phyloP scores from a whole-genome alignment of 1,284 basidiomycete genomes.

The Cystobasidium sp. region DNA sequence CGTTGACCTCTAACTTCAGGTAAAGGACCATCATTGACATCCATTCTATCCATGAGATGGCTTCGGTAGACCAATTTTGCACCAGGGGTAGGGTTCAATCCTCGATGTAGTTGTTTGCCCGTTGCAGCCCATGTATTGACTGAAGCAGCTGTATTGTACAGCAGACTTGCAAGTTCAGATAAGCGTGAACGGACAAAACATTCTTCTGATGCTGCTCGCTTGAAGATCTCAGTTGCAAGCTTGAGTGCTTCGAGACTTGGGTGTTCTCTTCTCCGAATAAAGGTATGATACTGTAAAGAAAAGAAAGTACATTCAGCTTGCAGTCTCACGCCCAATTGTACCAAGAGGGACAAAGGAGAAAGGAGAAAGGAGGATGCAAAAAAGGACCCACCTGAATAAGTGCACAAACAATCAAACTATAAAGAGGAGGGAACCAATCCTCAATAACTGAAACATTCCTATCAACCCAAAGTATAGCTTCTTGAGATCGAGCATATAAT shows the following conservation, averaged over 20 bases:
- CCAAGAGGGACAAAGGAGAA: background rate
- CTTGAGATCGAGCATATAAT: constrained; percentile 72
- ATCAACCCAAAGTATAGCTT: constrained; percentile 88
- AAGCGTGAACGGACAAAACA: constrained; percentile 65
- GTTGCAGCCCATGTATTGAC: constrained; percentile 51
- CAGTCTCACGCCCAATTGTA: background rate
- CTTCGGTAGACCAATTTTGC: constrained; percentile 51
- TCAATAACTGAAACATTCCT: constrained; percentile 79
- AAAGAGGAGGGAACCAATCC: constrained; percentile 81
- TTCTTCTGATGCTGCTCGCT: constrained; percentile 55
- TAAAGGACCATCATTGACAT: constrained; percentile 8
- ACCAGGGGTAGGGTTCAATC: constrained; percentile 61
- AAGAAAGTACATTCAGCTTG: background rate
- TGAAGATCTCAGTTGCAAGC: constrained; percentile 78
- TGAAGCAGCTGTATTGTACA: constrained; percentile 78
- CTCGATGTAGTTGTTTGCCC: constrained; percentile 47
- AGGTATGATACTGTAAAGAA: constrained; percentile 79
- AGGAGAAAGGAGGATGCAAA: background rate
- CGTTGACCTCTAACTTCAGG: constrained; percentile 23
- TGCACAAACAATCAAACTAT: constrained; percentile 85
- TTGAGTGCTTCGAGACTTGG: constrained; percentile 74
- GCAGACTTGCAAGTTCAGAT: constrained; percentile 84
- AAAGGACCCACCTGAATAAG: constrained; percentile 74
- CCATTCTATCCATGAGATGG: constrained; percentile 16
- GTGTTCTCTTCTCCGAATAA: constrained; percentile 77